phyloP scores from a whole-genome alignment of 208 protist species.

The Porcisia deanei region DNA sequence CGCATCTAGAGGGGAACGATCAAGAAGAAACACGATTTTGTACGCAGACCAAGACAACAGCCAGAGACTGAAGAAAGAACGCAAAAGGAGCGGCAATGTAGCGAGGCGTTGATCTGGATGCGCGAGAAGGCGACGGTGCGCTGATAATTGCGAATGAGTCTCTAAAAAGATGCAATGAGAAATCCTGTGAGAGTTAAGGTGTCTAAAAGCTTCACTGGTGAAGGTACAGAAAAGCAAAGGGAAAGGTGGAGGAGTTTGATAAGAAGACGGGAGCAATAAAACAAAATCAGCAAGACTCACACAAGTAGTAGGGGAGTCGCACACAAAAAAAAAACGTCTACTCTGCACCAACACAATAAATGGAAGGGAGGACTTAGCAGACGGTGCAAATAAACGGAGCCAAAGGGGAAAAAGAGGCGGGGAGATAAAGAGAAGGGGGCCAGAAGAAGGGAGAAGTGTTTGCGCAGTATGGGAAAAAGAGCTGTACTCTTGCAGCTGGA shows the following conservation, averaged over 20 bases:
- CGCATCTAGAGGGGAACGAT: neutral
- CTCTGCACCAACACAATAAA: neutral
- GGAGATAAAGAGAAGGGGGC: neutral
- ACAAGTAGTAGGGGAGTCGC: neutral
- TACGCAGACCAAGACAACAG: neutral
- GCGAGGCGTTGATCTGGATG: neutral
- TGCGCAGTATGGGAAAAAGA: neutral
- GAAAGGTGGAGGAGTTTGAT: neutral
- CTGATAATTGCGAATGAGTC: neutral
- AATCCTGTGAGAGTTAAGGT: neutral
- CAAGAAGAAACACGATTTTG: neutral
- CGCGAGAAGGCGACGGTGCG: neutral
- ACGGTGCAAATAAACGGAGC: neutral
- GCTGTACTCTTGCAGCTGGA: neutral
- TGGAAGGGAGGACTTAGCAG: neutral
- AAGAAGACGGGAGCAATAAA: neutral
- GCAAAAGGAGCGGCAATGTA: neutral
- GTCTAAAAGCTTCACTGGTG: neutral
- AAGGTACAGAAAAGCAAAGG: neutral
- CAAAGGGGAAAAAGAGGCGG: neutral
- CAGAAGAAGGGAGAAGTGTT: neutral
- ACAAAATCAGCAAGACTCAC: neutral
- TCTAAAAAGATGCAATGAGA: neutral
- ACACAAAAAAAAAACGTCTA: neutral
- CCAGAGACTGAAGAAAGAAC: constrained; percentile 8